Base-by-base conservation (phyloP, 2,329 filamentous ascomycete species). In the Hypoxylon sp. region DNA sequence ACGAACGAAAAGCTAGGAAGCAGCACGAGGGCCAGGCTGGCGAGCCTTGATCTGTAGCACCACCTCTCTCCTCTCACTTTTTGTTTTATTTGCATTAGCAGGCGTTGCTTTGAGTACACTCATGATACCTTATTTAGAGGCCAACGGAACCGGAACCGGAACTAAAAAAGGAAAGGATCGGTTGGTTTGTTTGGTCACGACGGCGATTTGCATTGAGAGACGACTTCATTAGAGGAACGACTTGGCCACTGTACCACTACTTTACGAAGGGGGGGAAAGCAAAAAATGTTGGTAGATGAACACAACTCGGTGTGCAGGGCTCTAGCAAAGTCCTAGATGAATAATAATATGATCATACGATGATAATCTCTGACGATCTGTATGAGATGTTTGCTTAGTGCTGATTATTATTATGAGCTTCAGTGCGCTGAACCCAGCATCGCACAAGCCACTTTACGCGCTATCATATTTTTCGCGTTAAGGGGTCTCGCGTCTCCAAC, bases 1-100 rank as follows among this genome's bases (percentile, higher is more conserved):
- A 98, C 64, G 83, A 87, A 73, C 80, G 77, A 33, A 75, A 78
- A 28, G 67, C 72, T 40, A 71, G 62, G 59, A 76, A 73, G 50
- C 64, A 75, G 33, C 49, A 69, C 18, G 66, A 66, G 6, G 49
- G 54, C 36, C 57, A 38, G 28, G 22, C 33, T n/a, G 56, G 48
- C 28, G 61, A 70, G 26, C 61, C 65, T 46, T 71, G 61, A 70
- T 16, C 18, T 45, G 51, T 56, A 45, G 22, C 33, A 57, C 59
- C 36, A 67, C 59, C 59, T 65, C 64, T 67, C 69, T 46, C 64
- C 56, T 44, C 68, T 69, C 70, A 66, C 46, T 70, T 50, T 49
- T 57, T 54, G 49, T 61, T 69, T 6, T 11, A 18, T 68, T 65
- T 65, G 73, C 73, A 75, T 74, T 67, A 71, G 72, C 71, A 70